Percentiles rank a stretch among this genome's conserved stretches.
phyloP scores from a whole-genome alignment of 139 green algal species.

The Chlorella sp. region DNA sequence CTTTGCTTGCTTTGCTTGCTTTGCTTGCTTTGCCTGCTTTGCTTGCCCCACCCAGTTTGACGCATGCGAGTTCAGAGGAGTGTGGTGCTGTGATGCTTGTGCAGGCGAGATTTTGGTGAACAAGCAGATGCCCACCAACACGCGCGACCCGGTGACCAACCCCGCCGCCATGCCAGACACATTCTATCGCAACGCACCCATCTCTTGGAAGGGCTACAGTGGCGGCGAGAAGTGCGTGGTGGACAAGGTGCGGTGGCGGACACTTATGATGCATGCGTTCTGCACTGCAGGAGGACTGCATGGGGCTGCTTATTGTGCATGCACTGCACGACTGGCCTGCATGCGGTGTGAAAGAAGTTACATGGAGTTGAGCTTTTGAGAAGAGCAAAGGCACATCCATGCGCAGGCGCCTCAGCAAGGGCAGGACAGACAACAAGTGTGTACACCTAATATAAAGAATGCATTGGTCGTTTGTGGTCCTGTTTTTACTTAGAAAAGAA shows the following conservation, averaged over 20 bases:
- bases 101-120: conserved; percentile 92
- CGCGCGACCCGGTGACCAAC: conserved; percentile 66
- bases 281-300: neutral
- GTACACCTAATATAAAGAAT: too few species aligned
- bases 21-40: too few species aligned
- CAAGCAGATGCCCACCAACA: conserved; percentile 93
- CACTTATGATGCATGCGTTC: neutral
- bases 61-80: neutral
- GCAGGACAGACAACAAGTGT: too few species aligned
- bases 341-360: too few species aligned
- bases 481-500: too few species aligned
- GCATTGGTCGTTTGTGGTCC: too few species aligned
- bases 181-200: conserved; percentile 56
- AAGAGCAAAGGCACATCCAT: too few species aligned
- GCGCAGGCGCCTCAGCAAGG: too few species aligned
- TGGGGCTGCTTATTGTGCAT: neutral
- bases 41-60: neutral
- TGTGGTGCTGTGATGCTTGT: neutral
- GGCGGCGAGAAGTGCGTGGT: conserved; percentile 84
- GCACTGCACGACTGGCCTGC: too few species aligned
- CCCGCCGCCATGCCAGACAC: conserved; percentile 71
- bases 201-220: conserved; percentile 75
- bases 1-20: too few species aligned
- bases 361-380: too few species aligned
- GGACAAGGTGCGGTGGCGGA: conserved; percentile 80